Evolutionary conservation across 108 stramenopile species (phyloP).

Genomic region (Pseudonitzschia multiseries): DNA sequence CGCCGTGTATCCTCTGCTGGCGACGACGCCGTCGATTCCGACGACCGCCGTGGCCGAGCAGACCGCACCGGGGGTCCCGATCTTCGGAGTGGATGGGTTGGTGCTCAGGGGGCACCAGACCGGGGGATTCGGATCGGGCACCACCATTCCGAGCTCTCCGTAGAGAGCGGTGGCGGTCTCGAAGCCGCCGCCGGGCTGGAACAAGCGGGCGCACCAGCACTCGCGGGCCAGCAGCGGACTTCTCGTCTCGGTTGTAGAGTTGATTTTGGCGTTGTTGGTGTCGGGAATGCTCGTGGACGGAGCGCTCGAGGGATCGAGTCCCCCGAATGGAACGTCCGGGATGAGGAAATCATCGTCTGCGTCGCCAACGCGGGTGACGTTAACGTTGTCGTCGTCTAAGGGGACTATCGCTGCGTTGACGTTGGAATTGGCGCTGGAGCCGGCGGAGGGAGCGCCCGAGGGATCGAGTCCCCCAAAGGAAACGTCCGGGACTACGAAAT

Average conservation of each 20-base stretch:
- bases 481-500: too few relatives aligned
- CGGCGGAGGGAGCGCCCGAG: background rate
- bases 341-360: too few relatives aligned
- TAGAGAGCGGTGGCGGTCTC: background rate
- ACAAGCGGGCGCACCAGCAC: conserved; percentile 8
- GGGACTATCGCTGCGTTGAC: too few relatives aligned
- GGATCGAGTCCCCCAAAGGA: too few relatives aligned
- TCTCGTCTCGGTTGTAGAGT: background rate
- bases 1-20: background rate
- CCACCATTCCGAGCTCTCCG: too few relatives aligned
- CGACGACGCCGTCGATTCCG: background rate
- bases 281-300: background rate
- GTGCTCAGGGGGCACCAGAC: background rate
- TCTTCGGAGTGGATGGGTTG: background rate
- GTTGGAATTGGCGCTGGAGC: background rate
- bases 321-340: too few relatives aligned
- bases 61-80: background rate
- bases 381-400: too few relatives aligned
- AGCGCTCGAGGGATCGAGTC: too few relatives aligned
- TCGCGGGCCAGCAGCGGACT: background rate
- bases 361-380: background rate
- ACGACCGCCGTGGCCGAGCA: background rate
- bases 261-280: too few relatives aligned
- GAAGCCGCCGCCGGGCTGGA: background rate
- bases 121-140: too few relatives aligned